phyloP scores from a whole-genome alignment of 371 early-diverging fungal species.

The Funneliformis caledonium region DNA sequence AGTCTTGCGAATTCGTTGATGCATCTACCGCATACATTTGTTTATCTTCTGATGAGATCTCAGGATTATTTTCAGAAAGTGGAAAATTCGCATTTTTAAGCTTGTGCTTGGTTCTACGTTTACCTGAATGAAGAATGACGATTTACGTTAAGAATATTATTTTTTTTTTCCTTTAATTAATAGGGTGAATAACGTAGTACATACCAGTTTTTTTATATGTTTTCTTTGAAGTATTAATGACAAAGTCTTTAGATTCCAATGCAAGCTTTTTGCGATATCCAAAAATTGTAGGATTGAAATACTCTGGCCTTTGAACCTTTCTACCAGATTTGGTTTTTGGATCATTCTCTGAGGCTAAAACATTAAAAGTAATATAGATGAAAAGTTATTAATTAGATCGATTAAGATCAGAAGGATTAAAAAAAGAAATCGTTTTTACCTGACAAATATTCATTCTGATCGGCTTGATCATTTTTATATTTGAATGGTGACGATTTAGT shows the following conservation, averaged over 20 bases:
- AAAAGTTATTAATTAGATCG: neutral
- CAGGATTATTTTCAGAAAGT: neutral
- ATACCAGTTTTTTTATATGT: neutral
- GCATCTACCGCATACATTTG: too few relatives aligned
- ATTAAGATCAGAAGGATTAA: neutral
- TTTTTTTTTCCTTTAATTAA: neutral
- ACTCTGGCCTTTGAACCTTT: neutral
- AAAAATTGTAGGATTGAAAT: constrained; percentile 5
- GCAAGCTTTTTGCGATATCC: neutral
- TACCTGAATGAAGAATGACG: neutral
- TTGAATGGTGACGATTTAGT: neutral
- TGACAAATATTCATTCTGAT: neutral
- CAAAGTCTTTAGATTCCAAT: neutral
- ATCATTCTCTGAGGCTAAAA: neutral
- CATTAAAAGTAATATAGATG: neutral
- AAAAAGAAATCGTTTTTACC: neutral
- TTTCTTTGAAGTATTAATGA: neutral
- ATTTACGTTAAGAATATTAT: neutral
- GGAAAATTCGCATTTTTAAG: neutral
- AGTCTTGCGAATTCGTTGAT: too few relatives aligned
- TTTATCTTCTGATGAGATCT: too few relatives aligned
- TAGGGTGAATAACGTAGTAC: neutral
- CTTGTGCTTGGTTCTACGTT: neutral
- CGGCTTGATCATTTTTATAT: neutral
- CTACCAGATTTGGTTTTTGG: constrained; percentile 26